Percentiles rank a stretch among this genome's conserved stretches.
phyloP scores from a whole-genome alignment of 768 basidiomycete genomes.

The Calvatia gigantea region DNA sequence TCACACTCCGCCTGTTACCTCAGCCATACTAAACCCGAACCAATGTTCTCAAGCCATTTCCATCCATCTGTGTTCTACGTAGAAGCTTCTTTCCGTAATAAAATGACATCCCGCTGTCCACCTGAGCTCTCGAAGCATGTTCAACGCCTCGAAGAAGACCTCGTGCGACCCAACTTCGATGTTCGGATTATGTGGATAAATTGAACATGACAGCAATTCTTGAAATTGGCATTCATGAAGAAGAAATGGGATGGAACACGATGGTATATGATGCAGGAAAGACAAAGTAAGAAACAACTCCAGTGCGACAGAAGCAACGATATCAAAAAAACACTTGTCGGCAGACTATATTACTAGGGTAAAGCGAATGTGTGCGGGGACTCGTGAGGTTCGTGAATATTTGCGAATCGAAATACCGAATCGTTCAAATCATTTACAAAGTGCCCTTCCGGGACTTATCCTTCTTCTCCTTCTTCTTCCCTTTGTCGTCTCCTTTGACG shows the following conservation, averaged over 20 bases:
- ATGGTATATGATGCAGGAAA: not conserved
- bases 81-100: slow-evolving; percentile 10
- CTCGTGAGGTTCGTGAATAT: slow-evolving; percentile 26
- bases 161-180: slow-evolving; percentile 6
- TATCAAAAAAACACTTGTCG: slow-evolving; percentile 3
- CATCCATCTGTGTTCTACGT: slow-evolving; percentile 5
- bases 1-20: slow-evolving; percentile 19
- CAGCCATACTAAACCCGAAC: slow-evolving; percentile 13
- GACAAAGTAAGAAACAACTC: not conserved
- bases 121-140: slow-evolving; percentile 9
- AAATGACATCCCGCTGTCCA: slow-evolving; percentile 5
- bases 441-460: slow-evolving; percentile 50
- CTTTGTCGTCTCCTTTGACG: slow-evolving; percentile 50
- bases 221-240: slow-evolving; percentile 1
- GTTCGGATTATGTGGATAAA: not conserved
- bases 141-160: slow-evolving; percentile 3
- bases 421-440: slow-evolving; percentile 18
- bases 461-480: slow-evolving; percentile 60
- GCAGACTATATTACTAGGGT: slow-evolving; percentile 13
- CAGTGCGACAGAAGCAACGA: not conserved
- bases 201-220: slow-evolving; percentile 1
- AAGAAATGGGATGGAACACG: not conserved
- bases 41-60: not conserved
- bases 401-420: slow-evolving; percentile 14
- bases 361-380: slow-evolving; percentile 7